A percentile compares a stretch with the other conserved stretches of the same genome.
These are phyloP conservation scores for Colletotrichum simmondsii DNA, from an alignment of 2,329 filamentous ascomycete species.

Conservation along the genomic window DNA sequence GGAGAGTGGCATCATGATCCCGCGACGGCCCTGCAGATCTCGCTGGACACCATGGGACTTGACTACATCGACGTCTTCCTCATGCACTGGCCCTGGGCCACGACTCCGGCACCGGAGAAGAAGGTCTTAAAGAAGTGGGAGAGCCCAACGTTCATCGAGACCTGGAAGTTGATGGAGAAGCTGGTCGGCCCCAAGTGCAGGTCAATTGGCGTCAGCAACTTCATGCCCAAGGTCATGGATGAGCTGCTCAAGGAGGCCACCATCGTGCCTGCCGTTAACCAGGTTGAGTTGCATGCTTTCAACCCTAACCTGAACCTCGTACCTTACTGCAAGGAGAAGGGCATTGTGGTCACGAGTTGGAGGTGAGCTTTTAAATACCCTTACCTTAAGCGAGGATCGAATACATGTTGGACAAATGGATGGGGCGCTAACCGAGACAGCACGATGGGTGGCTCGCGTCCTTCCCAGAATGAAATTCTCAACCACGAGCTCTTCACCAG, in stretches of 20 bases:
- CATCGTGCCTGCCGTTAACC: constrained; percentile 44
- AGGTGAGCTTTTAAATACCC: constrained; percentile 32
- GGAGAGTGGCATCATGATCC: constrained; percentile 47
- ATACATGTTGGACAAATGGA: not conserved
- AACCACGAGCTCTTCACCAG: constrained; percentile 37
- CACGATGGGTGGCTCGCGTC: constrained; percentile 27
- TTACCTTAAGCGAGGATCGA: no score
- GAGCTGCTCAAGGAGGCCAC: constrained; percentile 38
- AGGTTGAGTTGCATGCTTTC: constrained; percentile 46
- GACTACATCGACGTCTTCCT: constrained; percentile 52
- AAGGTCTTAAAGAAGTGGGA: constrained; percentile 37
- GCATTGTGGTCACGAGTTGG: constrained; percentile 45
- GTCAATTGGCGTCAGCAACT: constrained; percentile 47
- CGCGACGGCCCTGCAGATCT: constrained; percentile 40
- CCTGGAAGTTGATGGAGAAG: constrained; percentile 43
- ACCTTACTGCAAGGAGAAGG: constrained; percentile 43
- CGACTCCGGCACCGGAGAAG: constrained; percentile 37
- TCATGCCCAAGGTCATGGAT: constrained; percentile 43
- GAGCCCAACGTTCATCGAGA: constrained; percentile 42
- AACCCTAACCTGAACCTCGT: constrained; percentile 45
- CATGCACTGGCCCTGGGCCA: constrained; percentile 44
- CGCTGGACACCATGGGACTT: constrained; percentile 41
- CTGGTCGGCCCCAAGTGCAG: constrained; percentile 39
- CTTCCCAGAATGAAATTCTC: constrained; percentile 34
- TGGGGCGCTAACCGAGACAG: not conserved